Conservation (phyloP, 306 rosid genomes). For the Betula pendula region DNA sequence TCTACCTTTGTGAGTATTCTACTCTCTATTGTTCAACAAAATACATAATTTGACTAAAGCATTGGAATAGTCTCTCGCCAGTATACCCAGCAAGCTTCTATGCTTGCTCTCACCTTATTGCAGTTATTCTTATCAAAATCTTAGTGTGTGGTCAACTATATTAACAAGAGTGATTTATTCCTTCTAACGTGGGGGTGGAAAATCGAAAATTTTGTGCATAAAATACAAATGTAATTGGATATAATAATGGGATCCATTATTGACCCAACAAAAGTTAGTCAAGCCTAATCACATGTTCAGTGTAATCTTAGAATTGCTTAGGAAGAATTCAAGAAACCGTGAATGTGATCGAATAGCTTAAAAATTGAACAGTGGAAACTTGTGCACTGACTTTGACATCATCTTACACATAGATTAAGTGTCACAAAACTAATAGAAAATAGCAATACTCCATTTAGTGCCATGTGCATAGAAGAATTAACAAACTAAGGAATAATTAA, state of each 20-base stretch:
- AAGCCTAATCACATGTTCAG: conserved; percentile 50
- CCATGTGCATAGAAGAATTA: background rate
- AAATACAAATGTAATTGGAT: background rate
- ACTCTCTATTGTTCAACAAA: no score
- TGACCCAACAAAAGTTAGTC: conserved; percentile 35
- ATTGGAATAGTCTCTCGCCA: no score
- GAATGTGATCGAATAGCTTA: conserved; percentile 27
- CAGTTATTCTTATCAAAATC: no score
- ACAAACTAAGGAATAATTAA: background rate
- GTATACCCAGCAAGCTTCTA: no score
- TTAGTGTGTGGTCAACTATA: no score
- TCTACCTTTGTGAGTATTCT: no score
- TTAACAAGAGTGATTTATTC: no score
- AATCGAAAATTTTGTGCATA: background rate
- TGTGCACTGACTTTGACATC: conserved; percentile 1
- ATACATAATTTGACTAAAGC: no score
- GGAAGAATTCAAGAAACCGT: background rate
- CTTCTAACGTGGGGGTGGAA: no score
- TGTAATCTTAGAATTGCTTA: conserved; percentile 20
- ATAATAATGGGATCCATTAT: background rate
- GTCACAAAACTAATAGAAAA: background rate
- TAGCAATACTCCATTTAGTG: background rate
- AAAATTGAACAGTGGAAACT: background rate
- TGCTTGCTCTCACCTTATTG: no score
- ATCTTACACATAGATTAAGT: background rate